Base-by-base conservation (phyloP, 1,284 basidiomycete species). In the Crepidotus sp. region DNA sequence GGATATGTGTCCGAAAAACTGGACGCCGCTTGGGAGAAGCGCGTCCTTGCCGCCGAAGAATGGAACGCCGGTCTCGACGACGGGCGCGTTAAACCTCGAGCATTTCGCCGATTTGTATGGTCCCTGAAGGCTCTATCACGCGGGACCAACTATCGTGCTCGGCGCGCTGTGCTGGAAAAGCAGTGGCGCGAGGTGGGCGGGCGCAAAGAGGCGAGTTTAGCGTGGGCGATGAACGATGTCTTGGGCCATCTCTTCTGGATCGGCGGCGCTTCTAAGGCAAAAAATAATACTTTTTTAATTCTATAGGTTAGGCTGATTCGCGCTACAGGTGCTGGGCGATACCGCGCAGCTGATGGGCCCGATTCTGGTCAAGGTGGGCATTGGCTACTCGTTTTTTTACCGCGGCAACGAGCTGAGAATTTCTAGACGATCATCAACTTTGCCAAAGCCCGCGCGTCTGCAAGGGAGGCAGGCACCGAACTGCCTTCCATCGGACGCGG, bases 161-260 rank as follows among this genome's bases (percentile, higher is more conserved):
- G 60, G 15, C 53, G 61, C 41, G 35, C 61, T 44, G 58, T 55
- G 4, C 60, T 69, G 8, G 73, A 77, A 55, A 57, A 61, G 10
- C 57, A 61, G 13, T 81, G 78, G 78, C 64, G 71, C 29, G 60
- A 68, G 19, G 65, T 68, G 6, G 67, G 64, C 32, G 80, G 76
- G 0, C 61, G 58, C 46, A 67, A 67, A 49, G 54, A 68, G 19
- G 64, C 80, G 0, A 83, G 79, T 50, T 61, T 86, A 7, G 69
- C 72, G 2, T 75, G 74, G 73, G 77, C 83, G 10, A 59, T 91
- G 39, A 84, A 85, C 57, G 85, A 89, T 53, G 74, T 76, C 1
- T 70, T 91, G 51, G 77, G 76, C 4, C 63, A 65, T 42, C 66
- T 71, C 27, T 85, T 89, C 61, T 90, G 86, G 86, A 64, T 68